Conservation (phyloP, 257 asterid genomes). For the Petunia secreta region DNA sequence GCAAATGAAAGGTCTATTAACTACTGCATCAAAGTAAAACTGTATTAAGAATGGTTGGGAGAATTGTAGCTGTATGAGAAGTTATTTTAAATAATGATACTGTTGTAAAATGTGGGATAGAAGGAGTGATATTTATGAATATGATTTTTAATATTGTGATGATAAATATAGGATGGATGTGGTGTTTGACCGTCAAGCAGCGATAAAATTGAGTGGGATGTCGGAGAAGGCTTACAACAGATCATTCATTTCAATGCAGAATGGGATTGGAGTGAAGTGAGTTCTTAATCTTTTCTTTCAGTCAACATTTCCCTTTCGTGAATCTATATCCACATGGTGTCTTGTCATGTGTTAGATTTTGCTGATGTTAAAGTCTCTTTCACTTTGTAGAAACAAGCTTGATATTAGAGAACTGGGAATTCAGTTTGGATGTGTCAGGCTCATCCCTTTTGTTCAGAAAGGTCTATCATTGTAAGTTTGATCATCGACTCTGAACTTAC, state of each 20-base stretch:
- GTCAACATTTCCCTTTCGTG: background rate
- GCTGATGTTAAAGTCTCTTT: background rate
- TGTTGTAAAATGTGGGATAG: background rate
- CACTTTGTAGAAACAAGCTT: constrained; percentile 66
- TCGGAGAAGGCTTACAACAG: constrained; percentile 86
- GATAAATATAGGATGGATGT: constrained; percentile 65
- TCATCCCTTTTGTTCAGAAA: constrained; percentile 75
- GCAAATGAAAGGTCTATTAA: background rate
- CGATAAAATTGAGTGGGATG: constrained; percentile 81
- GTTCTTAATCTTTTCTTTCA: constrained; percentile 30
- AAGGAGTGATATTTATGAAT: background rate
- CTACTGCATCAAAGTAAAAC: background rate
- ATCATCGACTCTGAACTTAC: background rate
- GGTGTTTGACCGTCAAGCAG: constrained; percentile 73
- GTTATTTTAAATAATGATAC: background rate
- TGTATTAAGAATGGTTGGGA: background rate
- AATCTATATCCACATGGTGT: background rate
- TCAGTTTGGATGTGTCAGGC: constrained; percentile 89
- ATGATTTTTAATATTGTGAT: constrained; percentile 15
- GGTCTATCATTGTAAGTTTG: constrained; percentile 70
- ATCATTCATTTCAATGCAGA: constrained; percentile 91
- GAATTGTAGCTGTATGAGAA: background rate
- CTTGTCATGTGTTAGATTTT: constrained; percentile 19
- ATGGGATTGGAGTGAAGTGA: constrained; percentile 85
- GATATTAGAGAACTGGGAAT: constrained; percentile 88